A percentile compares a stretch with the other conserved stretches of the same genome.
Conservation (phyloP, 768 basidiomycete species). For the Leccinum pellstonianum region DNA sequence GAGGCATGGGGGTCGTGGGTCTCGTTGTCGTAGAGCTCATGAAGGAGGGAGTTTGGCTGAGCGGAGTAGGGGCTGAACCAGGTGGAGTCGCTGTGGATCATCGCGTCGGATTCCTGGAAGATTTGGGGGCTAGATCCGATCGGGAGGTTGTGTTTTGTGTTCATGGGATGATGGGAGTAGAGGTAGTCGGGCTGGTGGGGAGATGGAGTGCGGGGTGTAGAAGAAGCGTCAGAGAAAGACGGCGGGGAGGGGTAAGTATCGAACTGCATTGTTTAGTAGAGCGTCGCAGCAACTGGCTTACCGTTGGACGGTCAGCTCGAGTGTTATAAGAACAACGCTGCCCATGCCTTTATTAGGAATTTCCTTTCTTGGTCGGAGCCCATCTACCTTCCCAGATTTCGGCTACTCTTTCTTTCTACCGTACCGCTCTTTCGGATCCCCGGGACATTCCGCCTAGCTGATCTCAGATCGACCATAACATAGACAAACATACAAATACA, state of each 20-base stretch:
- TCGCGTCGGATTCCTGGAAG: constrained; percentile 42
- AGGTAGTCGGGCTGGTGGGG: constrained; percentile 46
- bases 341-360: constrained; percentile 23
- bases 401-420: constrained; percentile 37
- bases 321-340: constrained; percentile 37
- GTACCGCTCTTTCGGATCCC: constrained; percentile 32
- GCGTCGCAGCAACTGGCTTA: constrained; percentile 24
- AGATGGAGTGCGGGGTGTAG: constrained; percentile 72
- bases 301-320: constrained; percentile 9
- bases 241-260: constrained; percentile 52
- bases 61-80: constrained; percentile 33
- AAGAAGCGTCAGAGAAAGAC: constrained; percentile 63
- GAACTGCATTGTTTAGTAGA: constrained; percentile 46
- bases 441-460: constrained; percentile 33
- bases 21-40: constrained; percentile 70
- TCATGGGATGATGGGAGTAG: constrained; percentile 17
- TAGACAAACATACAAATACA: constrained; percentile 10
- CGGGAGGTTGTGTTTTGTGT: constrained; percentile 39
- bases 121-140: constrained; percentile 50
- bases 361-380: constrained; percentile 24
- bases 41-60: constrained; percentile 54
- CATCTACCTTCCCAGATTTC: constrained; percentile 37
- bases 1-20: constrained; percentile 39
- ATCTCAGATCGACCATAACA: constrained; percentile 30
- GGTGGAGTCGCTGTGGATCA: constrained; percentile 40